Percentiles rank a stretch among this genome's conserved stretches.
These are phyloP conservation scores for Ceratobasidium sp. DNA, from an alignment of 1,284 basidiomycete species.

Conservation along the genomic window DNA sequence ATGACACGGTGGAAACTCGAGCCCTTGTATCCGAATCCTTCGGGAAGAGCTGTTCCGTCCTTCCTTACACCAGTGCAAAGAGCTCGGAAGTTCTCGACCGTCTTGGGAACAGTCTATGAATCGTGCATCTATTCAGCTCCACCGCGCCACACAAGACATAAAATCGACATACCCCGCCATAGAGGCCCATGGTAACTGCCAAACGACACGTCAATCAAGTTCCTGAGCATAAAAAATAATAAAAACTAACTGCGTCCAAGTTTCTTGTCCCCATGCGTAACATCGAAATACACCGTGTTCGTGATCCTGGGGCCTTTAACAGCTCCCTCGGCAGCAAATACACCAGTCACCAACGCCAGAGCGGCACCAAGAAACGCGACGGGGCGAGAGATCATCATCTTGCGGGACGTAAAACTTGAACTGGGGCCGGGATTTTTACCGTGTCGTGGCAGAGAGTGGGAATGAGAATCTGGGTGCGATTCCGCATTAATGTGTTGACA, in stretches of 20 bases:
- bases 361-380: conserved; percentile 21
- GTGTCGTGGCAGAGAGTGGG: conserved; percentile 4
- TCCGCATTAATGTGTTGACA: conserved; percentile 42
- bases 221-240: conserved; percentile 39
- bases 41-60: conserved; percentile 75
- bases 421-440: background rate
- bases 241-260: conserved; percentile 75
- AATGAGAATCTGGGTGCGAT: background rate
- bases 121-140: conserved; percentile 41
- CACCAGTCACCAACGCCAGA: conserved; percentile 15
- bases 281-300: conserved; percentile 92
- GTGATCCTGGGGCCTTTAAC: conserved; percentile 85
- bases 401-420: background rate
- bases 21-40: conserved; percentile 73
- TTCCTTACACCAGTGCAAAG: conserved; percentile 77
- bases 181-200: conserved; percentile 82
- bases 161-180: conserved; percentile 65
- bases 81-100: conserved; percentile 74
- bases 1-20: conserved; percentile 75
- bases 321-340: conserved; percentile 8
- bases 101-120: conserved; percentile 77
- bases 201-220: conserved; percentile 6
- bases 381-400: conserved; percentile 32
- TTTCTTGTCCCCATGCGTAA: conserved; percentile 84
- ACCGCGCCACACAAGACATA: background rate